These are phyloP conservation scores for Daldinia eschscholtzii DNA, from an alignment of 2,329 filamentous ascomycete species.

Conservation along the genomic window DNA sequence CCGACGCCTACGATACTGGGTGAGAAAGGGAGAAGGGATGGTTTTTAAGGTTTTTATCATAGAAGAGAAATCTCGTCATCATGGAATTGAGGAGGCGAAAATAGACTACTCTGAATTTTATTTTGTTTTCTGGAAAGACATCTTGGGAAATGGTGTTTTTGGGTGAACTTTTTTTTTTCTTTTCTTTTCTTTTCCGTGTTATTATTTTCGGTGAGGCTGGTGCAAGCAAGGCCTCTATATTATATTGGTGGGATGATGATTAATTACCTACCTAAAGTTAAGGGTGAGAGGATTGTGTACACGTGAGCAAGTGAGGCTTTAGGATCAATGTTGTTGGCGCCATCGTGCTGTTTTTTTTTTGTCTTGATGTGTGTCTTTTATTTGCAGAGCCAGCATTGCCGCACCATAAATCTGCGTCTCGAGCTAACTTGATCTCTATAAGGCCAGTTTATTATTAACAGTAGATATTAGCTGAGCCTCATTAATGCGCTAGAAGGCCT, in stretches of 20 bases:
- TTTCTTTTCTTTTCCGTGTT: not conserved
- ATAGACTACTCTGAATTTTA: constrained; percentile 21
- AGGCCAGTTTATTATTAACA: not conserved
- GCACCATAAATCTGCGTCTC: not conserved
- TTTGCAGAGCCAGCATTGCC: not conserved
- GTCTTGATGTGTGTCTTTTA: constrained; percentile 4
- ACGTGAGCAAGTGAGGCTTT: not conserved
- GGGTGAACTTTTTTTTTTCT: not conserved
- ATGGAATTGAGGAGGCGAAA: constrained; percentile 21
- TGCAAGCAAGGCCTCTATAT: not conserved
- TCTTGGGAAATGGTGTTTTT: not conserved
- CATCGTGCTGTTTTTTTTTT: not conserved
- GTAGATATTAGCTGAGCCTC: constrained; percentile 8
- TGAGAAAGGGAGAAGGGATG: not conserved
- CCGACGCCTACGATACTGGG: constrained; percentile 4
- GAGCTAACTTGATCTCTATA: constrained; percentile 2
- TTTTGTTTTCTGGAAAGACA: not conserved
- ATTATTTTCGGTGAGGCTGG: constrained; percentile 6
- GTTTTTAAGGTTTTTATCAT: constrained; percentile 12
- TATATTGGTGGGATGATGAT: not conserved
- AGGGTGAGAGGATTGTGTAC: not conserved
- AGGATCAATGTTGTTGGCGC: not conserved
- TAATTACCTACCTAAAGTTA: not conserved
- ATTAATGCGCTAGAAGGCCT: not conserved
- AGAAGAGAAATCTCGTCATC: constrained; percentile 22